Conservation (phyloP, 306 rosid genomes). For the Argentina anserina region DNA sequence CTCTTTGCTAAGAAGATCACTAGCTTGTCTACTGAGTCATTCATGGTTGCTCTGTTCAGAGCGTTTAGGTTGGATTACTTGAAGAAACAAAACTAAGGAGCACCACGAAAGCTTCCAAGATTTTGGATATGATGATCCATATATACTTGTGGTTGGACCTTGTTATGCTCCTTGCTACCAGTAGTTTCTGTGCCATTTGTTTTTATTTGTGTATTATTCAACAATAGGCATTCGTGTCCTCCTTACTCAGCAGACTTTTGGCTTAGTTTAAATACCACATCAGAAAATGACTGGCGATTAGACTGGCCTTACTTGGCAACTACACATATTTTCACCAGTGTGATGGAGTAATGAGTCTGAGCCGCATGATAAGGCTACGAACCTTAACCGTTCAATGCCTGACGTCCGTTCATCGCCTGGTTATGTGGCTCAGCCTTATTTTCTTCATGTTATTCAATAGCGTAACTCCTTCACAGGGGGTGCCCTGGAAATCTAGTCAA, state of each 20-base stretch:
- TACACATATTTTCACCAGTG: background rate
- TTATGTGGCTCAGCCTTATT: background rate
- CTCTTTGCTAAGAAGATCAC: constrained; percentile 87
- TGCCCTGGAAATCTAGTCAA: background rate
- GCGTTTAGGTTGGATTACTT: background rate
- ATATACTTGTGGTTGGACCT: constrained; percentile 42
- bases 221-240: background rate
- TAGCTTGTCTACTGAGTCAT: constrained; percentile 75
- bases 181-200: constrained; percentile 23
- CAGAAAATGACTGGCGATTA: background rate
- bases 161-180: constrained; percentile 21
- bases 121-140: constrained; percentile 46
- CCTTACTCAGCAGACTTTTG: too few species aligned
- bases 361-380: background rate
- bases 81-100: constrained; percentile 26
- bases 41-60: constrained; percentile 36
- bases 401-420: background rate
- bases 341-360: background rate
- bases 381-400: too few species aligned
- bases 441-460: background rate
- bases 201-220: background rate
- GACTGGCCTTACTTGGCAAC: background rate
- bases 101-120: constrained; percentile 42
- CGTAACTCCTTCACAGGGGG: background rate
- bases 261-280: background rate